Evolutionary conservation across 768 basidiomycete genomes (phyloP), one percentile per base, ranked within the genome.

Genomic region (Suillus alpinus): DNA sequence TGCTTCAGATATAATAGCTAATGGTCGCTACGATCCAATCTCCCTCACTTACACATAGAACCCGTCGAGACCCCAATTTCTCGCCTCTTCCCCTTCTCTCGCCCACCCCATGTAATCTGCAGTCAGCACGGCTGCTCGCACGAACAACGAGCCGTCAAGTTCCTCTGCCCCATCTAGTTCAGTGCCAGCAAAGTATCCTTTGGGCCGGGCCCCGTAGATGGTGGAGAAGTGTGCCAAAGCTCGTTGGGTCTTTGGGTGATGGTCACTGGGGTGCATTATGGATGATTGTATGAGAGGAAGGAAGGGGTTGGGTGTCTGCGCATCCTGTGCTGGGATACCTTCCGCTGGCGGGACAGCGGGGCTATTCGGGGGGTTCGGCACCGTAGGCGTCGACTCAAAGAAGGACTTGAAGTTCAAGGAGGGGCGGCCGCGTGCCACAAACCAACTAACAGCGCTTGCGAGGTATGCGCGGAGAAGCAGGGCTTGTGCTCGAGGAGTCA

Each of bases 201-300:
- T 63, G 0, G 62, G 62, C 6, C 69, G 67, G 1, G 23, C 62
- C 6, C 76, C 74, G 16, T 76, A 78, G 0, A 77, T 23, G 14
- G 64, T 58, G 39, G 70, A 59, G 55, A 67, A 77, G 59, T 77
- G 77, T 0, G 71, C 71, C 36, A 78, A 69, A 0, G 76, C 34
- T 0, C 75, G 71, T 43, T 78, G 74, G 7, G 72, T 63, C 58
- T 77, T 77, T 57, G 65, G 13, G 8, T 74, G 7, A 49, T 78
- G 77, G 8, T 78, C 75, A 9, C 57, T 57, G 0, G 77, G 77
- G 59, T 78, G 74, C 0, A 72, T 49, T 46, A 80, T 67, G 9
- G 76, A 65, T 6, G 71, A 71, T 59, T 81, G 74, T 47, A 81
- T 66, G 65, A 81, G 69, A 0, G 73, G 69, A 6, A 79, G 59